Evolutionary conservation across 164 flowering plant species (phyloP), one percentile per base, ranked within the genome.

Genomic region (Amborella trichopoda): DNA sequence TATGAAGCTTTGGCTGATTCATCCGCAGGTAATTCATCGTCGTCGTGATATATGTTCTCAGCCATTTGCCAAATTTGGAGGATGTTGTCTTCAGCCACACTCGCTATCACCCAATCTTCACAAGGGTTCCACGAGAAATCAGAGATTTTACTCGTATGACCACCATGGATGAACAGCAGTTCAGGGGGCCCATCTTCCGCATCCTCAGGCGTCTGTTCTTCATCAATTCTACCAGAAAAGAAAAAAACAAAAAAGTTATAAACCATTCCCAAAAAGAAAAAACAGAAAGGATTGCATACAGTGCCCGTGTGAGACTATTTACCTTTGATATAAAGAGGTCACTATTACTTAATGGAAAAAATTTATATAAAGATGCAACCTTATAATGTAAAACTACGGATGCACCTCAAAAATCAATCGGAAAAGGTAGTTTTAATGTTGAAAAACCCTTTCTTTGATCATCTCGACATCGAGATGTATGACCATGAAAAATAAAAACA

Each of bases 51-150:
- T 43, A 91, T 91, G 65, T 81, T 80, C 67, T 91, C 98, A 2
- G 98, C 98, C 98, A 91, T 91, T 74, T 86, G 96, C 98, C 98
- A 91, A 41, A 91, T 87, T 53, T 86, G 98, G 47, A 91, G 84
- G 16, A 87, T 86, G 70, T 91, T 89, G 48, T 89, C 97, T 57
- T 89, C 97, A 0, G 98, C 98, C 2, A 91, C 98, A 52, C 98
- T 91, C 0, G 96, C 81, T 54, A 86, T 50, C 12, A 87, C 96
- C 98, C 98, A 91, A 38, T 83, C 94, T 60, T 91, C 98, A 56
- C 85, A 80, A 12, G 94, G 94, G 68, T 91, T 91, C 99, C 99
- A 91, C 14, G 99, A 87, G 67, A 91, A 91, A 63, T 91, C 99
- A 1, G 98, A 87, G 20, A 91, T 82, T 70, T 87, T 87, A 68